Evolutionary conservation across 2,329 filamentous ascomycete species (phyloP), one percentile per base, ranked within the genome.

Genomic region (Xylaria sp.): DNA sequence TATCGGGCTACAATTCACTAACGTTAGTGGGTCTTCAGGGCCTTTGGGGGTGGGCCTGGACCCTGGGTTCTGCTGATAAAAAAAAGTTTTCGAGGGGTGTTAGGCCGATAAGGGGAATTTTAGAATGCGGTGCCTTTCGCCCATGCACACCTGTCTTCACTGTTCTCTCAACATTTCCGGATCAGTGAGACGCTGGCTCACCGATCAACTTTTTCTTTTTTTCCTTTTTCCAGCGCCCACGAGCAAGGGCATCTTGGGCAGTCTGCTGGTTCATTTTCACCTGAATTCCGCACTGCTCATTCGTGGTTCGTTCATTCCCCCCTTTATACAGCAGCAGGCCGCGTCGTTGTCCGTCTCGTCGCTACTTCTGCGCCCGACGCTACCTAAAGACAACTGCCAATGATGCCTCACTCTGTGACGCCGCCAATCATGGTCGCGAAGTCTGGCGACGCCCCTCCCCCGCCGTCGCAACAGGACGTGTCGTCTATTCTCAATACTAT

Each of bases 401-500:
- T 57, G 57, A 80, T 79, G 77, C 76, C 77, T 77, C 77, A 79
- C 65, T 75, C 75, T 57, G 71, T 78, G 59, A 73, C 77, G 64
- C 76, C 78, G 66, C 78, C 77, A 50, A 72, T 72, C 65, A 75
- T 79, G 74, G 74, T 80, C 63, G 76, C 76, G 63, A 73, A 74
- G 62, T 65, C 62, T 18, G 62, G 55, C 45, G 76, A 74, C 61
- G 72, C 76, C 66, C 70, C 76, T 71, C 78, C 80, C 63, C 78
- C 85, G 61, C 87, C 88, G 59, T 81, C 85, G 26, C 75, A 83
- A 65, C 83, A 86, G 61, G 89, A 91, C 59, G 76, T 93, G 58
- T 74, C 80, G 57, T 79, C 82, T 51, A 74, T 91, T 40, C 69
- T 92, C 63, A 76, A 84, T 64, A 86, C 81, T 45, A 82, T 91